Conservation (phyloP, 1,284 basidiomycete species). For the Xanthoconium separans region DNA sequence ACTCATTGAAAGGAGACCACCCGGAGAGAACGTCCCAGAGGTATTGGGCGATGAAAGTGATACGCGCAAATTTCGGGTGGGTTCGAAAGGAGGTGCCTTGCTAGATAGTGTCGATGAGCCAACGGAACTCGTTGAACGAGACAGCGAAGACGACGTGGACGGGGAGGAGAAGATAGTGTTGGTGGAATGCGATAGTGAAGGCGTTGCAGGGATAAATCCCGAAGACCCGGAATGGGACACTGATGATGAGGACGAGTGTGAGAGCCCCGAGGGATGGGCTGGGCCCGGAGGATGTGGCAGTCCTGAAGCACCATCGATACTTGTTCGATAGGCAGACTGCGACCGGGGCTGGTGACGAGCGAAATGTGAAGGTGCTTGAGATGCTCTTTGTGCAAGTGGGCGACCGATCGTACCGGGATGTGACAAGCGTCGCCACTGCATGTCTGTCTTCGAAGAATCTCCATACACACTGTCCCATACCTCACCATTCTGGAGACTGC, state of each 20-base stretch:
- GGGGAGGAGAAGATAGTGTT: conserved; percentile 23
- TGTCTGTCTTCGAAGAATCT: conserved; percentile 16
- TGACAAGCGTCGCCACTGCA: conserved; percentile 25
- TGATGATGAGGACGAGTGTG: conserved; percentile 21
- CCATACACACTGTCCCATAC: conserved; percentile 16
- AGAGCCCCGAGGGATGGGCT: conserved; percentile 8
- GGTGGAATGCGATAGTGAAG: conserved; percentile 19
- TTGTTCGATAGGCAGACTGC: conserved; percentile 23
- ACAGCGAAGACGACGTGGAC: conserved; percentile 22
- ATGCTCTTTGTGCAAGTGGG: conserved; percentile 14
- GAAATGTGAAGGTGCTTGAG: conserved; percentile 20
- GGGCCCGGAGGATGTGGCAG: conserved; percentile 17
- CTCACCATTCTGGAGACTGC: conserved; percentile 12
- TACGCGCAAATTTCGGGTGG: conserved; percentile 31
- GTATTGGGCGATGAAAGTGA: conserved; percentile 24
- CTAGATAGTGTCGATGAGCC: conserved; percentile 47
- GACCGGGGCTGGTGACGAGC: conserved; percentile 29
- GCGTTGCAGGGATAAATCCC: conserved; percentile 11
- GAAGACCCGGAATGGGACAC: conserved; percentile 17
- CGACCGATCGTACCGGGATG: conserved; percentile 32
- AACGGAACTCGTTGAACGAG: conserved; percentile 29
- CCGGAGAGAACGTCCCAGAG: conserved; percentile 14
- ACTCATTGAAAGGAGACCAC: conserved; percentile 11
- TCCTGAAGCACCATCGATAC: conserved; percentile 12
- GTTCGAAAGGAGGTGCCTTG: conserved; percentile 52